Base-by-base conservation (phyloP, 2,329 filamentous ascomycete species). In the Monilinia laxa region DNA sequence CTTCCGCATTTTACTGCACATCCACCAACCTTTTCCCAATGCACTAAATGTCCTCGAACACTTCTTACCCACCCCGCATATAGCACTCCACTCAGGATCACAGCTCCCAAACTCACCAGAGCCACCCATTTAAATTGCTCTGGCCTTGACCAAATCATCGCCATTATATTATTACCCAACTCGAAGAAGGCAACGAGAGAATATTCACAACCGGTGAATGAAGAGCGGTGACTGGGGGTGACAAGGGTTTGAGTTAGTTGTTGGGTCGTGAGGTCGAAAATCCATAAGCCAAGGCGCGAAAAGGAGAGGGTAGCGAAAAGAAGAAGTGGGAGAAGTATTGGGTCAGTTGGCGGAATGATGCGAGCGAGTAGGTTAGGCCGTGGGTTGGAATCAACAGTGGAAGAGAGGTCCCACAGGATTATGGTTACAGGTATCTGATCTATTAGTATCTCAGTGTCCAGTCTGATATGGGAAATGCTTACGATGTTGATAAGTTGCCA, bases 261-360 rank as follows among this genome's bases (percentile, higher is more conserved):
- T 68, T 80, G 79, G 11, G 79, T 80, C 4, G 78, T 79, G 11
- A 81, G 76, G 70, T 81, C 80, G 71, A 76, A 81, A 53, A 79
- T 76, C 80, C 80, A 80, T 38, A 80, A 78, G 16, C 79, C 79
- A 51, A 81, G 77, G 23, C 79, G 78, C 23, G 80, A 81, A 55
- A 79, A 70, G 0, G 79, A 78, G 42, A 81, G 76, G 68, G 79
- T 79, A 9, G 76, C 70, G 69, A 81, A 80, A 47, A 81, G 70
- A 0, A 77, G 68, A 12, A 80, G 62, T 3, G 65, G 28, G 11
- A 70, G 47, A 65, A 71, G 42, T 47, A 65, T 55, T 31, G 70
- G 12, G 45, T 20, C 62, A 28, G 71, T 40, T 1, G 59, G 10
- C 6, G 53, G 70, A 80, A 79, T 57, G 80, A 71, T 1, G 76